These are phyloP conservation scores for Plasmodium relictum DNA, from an alignment of 169 alveolate genomes.

Conservation along the genomic window DNA sequence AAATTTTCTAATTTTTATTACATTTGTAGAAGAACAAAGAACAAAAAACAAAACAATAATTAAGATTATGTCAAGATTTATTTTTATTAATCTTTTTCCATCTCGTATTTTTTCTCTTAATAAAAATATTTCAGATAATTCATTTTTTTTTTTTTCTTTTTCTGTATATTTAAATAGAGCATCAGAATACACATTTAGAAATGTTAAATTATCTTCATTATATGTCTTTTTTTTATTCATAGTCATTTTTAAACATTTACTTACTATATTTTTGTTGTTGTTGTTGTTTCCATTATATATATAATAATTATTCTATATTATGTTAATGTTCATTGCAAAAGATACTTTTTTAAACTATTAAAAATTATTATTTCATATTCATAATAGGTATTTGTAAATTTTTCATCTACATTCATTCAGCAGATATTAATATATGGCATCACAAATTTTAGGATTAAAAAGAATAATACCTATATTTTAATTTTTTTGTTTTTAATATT, in stretches of 20 bases:
- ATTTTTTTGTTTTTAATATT: too few relatives aligned
- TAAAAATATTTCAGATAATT: constrained; percentile 34
- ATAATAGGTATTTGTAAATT: too few relatives aligned
- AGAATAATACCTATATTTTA: too few relatives aligned
- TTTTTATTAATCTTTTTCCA: constrained; percentile 79
- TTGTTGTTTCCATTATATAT: too few relatives aligned
- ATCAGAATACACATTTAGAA: constrained; percentile 44
- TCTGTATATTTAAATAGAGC: constrained; percentile 55
- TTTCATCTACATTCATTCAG: too few relatives aligned
- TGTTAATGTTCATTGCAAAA: neutral
- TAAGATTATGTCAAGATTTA: constrained; percentile 73
- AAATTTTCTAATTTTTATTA: constrained; percentile 67
- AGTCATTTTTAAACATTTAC: constrained; percentile 8
- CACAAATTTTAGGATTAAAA: too few relatives aligned
- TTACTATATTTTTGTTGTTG: too few relatives aligned
- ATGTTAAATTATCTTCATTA: constrained; percentile 36
- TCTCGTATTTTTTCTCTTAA: constrained; percentile 77
- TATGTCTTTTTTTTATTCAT: constrained; percentile 1
- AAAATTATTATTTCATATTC: too few relatives aligned
- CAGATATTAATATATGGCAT: too few relatives aligned
- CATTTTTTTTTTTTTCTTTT: constrained; percentile 38
- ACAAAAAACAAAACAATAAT: constrained; percentile 77
- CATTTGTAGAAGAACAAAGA: constrained; percentile 72
- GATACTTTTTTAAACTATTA: too few relatives aligned
- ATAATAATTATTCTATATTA: neutral